phyloP scores from a whole-genome alignment of 805 yeast species.

The Hemisphaericaspora nanyangensis region DNA sequence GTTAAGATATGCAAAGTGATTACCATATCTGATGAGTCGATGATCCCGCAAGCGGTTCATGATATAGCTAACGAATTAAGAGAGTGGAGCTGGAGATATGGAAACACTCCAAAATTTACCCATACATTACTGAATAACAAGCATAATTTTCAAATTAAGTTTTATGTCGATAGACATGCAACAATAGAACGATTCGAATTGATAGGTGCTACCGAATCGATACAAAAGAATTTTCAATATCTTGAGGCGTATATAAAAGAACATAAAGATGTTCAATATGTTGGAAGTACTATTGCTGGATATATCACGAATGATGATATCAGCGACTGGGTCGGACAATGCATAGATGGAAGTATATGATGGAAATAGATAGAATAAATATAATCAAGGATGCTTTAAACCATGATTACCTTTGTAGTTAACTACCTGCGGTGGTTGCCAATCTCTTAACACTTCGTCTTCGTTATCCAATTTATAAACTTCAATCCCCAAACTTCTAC shows the following conservation, averaged over 20 bases:
- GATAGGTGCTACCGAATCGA: not conserved
- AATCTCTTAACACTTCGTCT: slow-evolving; percentile 38
- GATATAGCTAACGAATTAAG: slow-evolving; percentile 39
- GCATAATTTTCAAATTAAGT: slow-evolving; percentile 27
- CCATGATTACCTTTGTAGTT: slow-evolving; percentile 61
- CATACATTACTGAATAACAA: slow-evolving; percentile 42
- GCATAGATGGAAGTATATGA: slow-evolving; percentile 42
- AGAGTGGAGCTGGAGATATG: slow-evolving; percentile 73
- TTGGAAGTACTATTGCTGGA: slow-evolving; percentile 43
- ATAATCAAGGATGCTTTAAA: slow-evolving; percentile 11
- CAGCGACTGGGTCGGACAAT: slow-evolving; percentile 43
- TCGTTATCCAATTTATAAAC: slow-evolving; percentile 51
- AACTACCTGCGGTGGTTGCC: slow-evolving; percentile 50
- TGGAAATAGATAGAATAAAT: not conserved
- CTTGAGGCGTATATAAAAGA: slow-evolving; percentile 22
- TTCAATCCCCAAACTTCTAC: slow-evolving; percentile 62
- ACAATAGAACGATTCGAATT: slow-evolving; percentile 20
- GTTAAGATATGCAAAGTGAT: slow-evolving; percentile 13
- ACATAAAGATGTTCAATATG: slow-evolving; percentile 30
- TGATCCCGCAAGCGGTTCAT: slow-evolving; percentile 36
- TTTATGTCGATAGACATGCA: slow-evolving; percentile 47
- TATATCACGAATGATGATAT: slow-evolving; percentile 39
- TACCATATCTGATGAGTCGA: slow-evolving; percentile 21
- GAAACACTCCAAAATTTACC: slow-evolving; percentile 71
- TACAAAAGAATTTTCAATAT: slow-evolving; percentile 27